Evolutionary conservation across 2,329 filamentous ascomycete species (phyloP), one percentile per base, ranked within the genome.

Genomic region (Claviceps citrina): DNA sequence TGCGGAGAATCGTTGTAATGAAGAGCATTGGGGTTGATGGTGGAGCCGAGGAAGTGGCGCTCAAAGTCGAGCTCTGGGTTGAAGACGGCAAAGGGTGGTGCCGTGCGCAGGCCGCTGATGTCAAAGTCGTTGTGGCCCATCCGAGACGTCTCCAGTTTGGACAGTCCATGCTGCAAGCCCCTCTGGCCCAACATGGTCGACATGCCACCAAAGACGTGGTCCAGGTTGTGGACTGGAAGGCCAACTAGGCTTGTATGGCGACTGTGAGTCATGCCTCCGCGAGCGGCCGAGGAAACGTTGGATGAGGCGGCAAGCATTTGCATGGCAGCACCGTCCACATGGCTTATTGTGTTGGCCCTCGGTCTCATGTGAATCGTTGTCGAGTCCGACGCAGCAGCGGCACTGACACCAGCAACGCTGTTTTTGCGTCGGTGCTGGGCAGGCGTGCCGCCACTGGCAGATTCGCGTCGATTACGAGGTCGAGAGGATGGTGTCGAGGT

Each of bases 281-380:
- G 61, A 7, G n/a, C 19, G 22, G 15, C 67, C 49, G 63, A 70
- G 31, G 68, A 64, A 33, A 68, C 64, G 51, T 73, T 76, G 38
- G 71, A 70, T 31, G 42, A 41, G 10, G 72, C 65, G 37, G 74
- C 73, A 46, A 84, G 69, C 62, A 91, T 73, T 50, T 80, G 83
- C 57, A 93, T 73, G 31, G 79, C 75, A 40, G 71, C 69, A 42
- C 76, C 73, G 56, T 95, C 91, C 42, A 96, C 77, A 58, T 96
- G 87, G 55, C 87, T 91, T 54, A 98, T 93, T 28, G 91, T 98
- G 57, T 96, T 96, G 40, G 91, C 89, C 51, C 91, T 72, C 18
- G 89, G 91, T 48, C 91, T 74, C 75, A 89, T 87, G 10, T 71
- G 68, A 39, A 70, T 67, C 33, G 61, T 55, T 38, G 61, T 64